Evolutionary conservation across 2,329 filamentous ascomycete species (phyloP).

Genomic region (Pseudomassariella vexata): DNA sequence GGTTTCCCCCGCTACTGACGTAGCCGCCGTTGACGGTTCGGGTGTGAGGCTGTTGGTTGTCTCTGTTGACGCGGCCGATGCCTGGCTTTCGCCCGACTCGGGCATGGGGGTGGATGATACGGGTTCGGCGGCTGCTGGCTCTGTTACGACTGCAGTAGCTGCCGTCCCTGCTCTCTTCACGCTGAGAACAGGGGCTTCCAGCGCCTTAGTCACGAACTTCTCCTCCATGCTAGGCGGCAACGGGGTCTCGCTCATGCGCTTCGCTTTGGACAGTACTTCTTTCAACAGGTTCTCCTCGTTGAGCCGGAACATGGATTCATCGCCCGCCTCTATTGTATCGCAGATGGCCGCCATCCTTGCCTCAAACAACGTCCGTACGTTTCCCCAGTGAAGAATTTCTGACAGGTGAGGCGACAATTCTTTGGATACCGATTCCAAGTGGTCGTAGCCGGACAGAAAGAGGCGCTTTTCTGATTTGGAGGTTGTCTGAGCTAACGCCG

Average conservation of each 20-base stretch:
- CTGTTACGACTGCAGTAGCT: conserved; percentile 1
- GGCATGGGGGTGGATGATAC: conserved; percentile 20
- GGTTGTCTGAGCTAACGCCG: conserved; percentile 48
- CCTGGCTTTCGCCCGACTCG: conserved; percentile 34
- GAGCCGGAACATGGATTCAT: conserved; percentile 79
- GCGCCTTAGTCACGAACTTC: conserved; percentile 67
- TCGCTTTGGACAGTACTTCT: conserved; percentile 66
- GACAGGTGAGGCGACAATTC: conserved; percentile 52
- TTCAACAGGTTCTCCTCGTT: conserved; percentile 64
- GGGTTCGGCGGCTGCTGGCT: conserved; percentile 15
- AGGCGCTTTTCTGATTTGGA: conserved; percentile 50
- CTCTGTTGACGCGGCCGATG: conserved; percentile 29
- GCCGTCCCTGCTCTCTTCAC: conserved; percentile 51
- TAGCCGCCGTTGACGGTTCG: conserved; percentile 38
- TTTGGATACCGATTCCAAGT: conserved; percentile 58
- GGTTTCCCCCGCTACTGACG: conserved; percentile 31
- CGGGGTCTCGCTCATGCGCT: conserved; percentile 55
- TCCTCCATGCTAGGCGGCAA: conserved; percentile 81
- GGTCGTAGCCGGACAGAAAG: conserved; percentile 66
- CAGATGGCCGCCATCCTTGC: conserved; percentile 65
- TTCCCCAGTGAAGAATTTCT: conserved; percentile 45
- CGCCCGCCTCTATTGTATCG: conserved; percentile 76
- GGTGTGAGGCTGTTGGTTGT: conserved; percentile 29
- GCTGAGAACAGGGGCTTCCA: conserved; percentile 71
- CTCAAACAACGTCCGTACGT: conserved; percentile 49